phyloP scores from a whole-genome alignment of 2,329 filamentous ascomycete genomes.

The Seiridium unicorne region DNA sequence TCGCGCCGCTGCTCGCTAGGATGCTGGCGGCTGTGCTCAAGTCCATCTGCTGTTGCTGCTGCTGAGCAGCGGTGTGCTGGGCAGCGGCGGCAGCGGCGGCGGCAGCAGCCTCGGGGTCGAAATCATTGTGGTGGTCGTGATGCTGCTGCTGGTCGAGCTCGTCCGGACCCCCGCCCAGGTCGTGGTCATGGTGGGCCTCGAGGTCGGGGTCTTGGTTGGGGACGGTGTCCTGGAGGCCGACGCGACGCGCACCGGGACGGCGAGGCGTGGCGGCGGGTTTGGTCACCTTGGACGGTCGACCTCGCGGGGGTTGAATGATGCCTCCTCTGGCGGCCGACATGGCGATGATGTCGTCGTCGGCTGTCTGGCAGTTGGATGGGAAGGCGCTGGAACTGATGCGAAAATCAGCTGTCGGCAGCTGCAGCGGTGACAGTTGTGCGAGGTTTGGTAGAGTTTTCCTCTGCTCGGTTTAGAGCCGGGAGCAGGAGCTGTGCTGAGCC shows the following conservation, averaged over 20 bases:
- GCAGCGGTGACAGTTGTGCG: slow-evolving; percentile 2
- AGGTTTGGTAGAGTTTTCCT: slow-evolving; percentile 3
- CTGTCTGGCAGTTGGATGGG: slow-evolving; percentile 8
- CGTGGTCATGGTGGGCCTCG: slow-evolving; percentile 8
- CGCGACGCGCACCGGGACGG: slow-evolving; percentile 9
- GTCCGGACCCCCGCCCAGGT: neutral
- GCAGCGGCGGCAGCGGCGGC: slow-evolving; percentile 9
- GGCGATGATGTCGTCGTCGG: slow-evolving; percentile 6
- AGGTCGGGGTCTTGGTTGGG: slow-evolving; percentile 12
- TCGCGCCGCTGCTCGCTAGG: slow-evolving; percentile 28
- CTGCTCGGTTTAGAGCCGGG: neutral
- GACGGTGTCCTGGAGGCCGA: slow-evolving; percentile 8
- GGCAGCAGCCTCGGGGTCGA: slow-evolving; percentile 11
- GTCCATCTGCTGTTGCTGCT: slow-evolving; percentile 27
- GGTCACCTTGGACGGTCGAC: slow-evolving; percentile 11
- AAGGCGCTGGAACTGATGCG: slow-evolving; percentile 7
- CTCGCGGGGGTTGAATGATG: slow-evolving; percentile 10
- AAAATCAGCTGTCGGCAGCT: slow-evolving; percentile 9
- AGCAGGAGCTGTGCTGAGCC: neutral
- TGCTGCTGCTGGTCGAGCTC: slow-evolving; percentile 3
- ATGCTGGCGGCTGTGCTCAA: slow-evolving; percentile 26
- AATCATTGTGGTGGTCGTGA: slow-evolving; percentile 6
- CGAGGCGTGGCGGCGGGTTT: slow-evolving; percentile 11
- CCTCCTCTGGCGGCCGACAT: slow-evolving; percentile 8
- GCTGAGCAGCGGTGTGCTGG: slow-evolving; percentile 15